These are phyloP conservation scores for Chlamydomonas reinhardtii DNA, from an alignment of 163 green algal genomes.

Conservation along the genomic window DNA sequence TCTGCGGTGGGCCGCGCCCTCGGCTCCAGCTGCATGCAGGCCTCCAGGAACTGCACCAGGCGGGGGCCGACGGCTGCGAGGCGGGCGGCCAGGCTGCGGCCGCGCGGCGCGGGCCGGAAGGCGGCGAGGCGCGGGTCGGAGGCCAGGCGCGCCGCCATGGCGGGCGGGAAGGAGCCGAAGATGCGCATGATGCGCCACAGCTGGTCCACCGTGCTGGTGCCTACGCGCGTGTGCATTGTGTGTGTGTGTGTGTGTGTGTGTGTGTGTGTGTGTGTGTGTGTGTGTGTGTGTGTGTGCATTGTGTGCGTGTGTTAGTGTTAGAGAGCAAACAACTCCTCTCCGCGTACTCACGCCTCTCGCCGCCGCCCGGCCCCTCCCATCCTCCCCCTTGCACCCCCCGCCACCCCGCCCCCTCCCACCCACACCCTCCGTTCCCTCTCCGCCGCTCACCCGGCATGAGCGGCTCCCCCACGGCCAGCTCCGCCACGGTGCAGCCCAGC, in stretches of 20 bases:
- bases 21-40: conserved; percentile 21
- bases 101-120: conserved; percentile 3
- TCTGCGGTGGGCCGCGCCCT: conserved; percentile 4
- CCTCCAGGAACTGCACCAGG: conserved; percentile 31
- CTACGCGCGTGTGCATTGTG: not conserved
- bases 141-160: conserved; percentile 4
- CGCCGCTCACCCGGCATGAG: conserved; percentile 43
- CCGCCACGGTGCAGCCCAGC: conserved; percentile 46
- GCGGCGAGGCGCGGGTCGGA: conserved; percentile 8
- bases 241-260: too few relatives aligned
- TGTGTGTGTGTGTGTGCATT: too few relatives aligned
- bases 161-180: conserved; percentile 28
- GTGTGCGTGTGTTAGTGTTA: too few relatives aligned
- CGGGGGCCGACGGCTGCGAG: not conserved
- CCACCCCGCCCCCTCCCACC: too few relatives aligned
- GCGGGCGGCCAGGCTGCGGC: not conserved
- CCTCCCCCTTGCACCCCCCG: too few relatives aligned
- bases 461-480: conserved; percentile 43
- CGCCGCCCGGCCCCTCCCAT: not conserved
- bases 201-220: conserved; percentile 55
- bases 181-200: conserved; percentile 53
- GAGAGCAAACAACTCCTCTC: too few relatives aligned
- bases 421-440: not conserved
- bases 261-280: too few relatives aligned
- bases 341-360: too few relatives aligned